Percentiles rank a stretch among this genome's conserved stretches.
Conservation (phyloP, 441 rosid genomes). For the Metrosideros polymorpha region DNA sequence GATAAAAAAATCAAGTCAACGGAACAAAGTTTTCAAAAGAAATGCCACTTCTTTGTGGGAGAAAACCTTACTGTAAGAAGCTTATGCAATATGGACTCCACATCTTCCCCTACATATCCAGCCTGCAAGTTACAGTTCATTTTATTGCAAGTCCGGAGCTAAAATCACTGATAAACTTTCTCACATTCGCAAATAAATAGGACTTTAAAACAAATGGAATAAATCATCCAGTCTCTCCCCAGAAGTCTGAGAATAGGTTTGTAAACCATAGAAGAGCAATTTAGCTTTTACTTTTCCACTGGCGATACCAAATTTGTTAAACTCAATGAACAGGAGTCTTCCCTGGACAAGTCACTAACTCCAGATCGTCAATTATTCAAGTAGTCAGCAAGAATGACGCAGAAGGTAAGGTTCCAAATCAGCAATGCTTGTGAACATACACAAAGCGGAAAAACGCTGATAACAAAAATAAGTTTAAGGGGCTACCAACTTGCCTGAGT, state of each 20-base stretch:
- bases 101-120: constrained; percentile 98
- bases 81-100: constrained; percentile 94
- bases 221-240: background rate
- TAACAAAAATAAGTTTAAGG: background rate
- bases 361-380: background rate
- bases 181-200: background rate
- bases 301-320: background rate
- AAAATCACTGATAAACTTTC: background rate
- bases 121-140: constrained; percentile 50
- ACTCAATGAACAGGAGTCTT: background rate
- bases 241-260: background rate
- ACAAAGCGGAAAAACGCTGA: background rate
- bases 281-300: background rate
- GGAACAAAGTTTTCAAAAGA: background rate
- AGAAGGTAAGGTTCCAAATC: background rate
- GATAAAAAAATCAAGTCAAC: background rate
- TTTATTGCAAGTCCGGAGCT: background rate
- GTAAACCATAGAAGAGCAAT: background rate
- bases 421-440: background rate
- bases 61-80: constrained; percentile 55
- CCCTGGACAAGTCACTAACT: background rate
- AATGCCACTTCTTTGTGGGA: background rate
- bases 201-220: background rate
- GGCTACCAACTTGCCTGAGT: constrained; percentile 70
- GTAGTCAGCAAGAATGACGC: background rate